phyloP scores from a whole-genome alignment of 805 yeast genomes.

The Saturnispora mendoncae region DNA sequence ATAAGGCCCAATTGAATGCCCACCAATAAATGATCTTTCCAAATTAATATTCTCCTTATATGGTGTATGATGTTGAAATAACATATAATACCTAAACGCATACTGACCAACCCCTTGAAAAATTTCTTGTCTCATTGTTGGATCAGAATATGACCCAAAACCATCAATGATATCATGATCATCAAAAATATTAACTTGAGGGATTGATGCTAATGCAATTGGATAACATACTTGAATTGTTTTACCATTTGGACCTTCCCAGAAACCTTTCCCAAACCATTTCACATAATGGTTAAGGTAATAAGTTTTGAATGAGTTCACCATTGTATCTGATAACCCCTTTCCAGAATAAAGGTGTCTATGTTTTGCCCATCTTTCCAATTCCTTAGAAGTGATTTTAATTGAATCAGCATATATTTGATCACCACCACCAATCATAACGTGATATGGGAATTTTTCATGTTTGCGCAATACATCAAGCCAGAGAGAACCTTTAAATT shows the following conservation, averaged over 20 bases:
- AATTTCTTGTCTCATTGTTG: conserved; percentile 63
- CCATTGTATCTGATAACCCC: conserved; percentile 39
- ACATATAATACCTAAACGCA: conserved; percentile 80
- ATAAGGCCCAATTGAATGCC: conserved; percentile 52
- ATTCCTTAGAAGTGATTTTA: conserved; percentile 44
- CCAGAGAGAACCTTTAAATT: conserved; percentile 77
- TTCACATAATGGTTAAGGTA: conserved; percentile 66
- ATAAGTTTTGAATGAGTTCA: conserved; percentile 48
- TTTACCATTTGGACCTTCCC: conserved; percentile 61
- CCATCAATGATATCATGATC: conserved; percentile 98
- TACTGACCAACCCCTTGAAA: conserved; percentile 64
- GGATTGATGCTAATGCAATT: conserved; percentile 70
- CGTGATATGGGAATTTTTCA: conserved; percentile 53
- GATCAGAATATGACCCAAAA: conserved; percentile 76
- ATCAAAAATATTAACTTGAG: conserved; percentile 78
- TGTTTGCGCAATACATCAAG: conserved; percentile 71
- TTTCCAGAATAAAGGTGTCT: conserved; percentile 36
- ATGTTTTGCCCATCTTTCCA: conserved; percentile 56
- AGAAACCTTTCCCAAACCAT: conserved; percentile 89
- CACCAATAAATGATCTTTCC: conserved; percentile 57
- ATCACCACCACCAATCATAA: conserved; percentile 97
- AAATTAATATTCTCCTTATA: conserved; percentile 33
- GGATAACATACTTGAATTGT: conserved; percentile 66
- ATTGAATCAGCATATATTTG: conserved; percentile 86
- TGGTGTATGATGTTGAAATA: conserved; percentile 80